Percentiles rank a stretch among this genome's conserved stretches.
Conservation (phyloP, 1,139 yeast species). For the Suhomyces anneliseae region DNA sequence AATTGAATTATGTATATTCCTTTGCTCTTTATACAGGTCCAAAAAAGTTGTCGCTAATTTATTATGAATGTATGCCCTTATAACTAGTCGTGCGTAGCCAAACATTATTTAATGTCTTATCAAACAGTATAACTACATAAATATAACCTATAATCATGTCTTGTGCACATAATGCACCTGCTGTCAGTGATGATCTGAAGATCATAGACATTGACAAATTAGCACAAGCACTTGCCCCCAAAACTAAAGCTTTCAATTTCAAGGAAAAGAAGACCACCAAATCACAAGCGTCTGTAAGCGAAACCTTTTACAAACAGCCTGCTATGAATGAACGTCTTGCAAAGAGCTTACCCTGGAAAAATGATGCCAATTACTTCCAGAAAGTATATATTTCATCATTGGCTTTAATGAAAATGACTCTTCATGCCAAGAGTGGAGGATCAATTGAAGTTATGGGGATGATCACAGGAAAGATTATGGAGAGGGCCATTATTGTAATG, state of each 20-base stretch:
- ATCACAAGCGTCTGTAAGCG: conserved; percentile 1
- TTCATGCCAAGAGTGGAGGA: conserved; percentile 85
- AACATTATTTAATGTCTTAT: too few species aligned
- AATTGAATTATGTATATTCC: neutral
- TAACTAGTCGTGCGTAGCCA: neutral
- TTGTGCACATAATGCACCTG: neutral
- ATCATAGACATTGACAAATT: conserved; percentile 10
- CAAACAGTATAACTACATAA: neutral
- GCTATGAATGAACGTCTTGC: conserved; percentile 13
- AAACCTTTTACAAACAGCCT: conserved; percentile 10
- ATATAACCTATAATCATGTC: neutral
- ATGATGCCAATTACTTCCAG: conserved; percentile 59
- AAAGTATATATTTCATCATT: conserved; percentile 68
- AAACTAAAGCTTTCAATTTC: neutral
- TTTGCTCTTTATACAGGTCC: neutral
- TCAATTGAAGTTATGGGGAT: conserved; percentile 95
- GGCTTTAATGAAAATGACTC: conserved; percentile 76
- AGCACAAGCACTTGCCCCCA: conserved; percentile 6
- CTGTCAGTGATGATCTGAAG: neutral
- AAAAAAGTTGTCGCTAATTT: neutral
- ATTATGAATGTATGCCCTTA: neutral
- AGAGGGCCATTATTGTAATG: conserved; percentile 63
- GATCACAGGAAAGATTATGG: conserved; percentile 74
- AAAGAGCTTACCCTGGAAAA: conserved; percentile 40
- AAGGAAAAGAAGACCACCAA: neutral